Evolutionary conservation across 345 rosid genomes (phyloP), one percentile per base, ranked within the genome.

Genomic region (Lepidium sativum): DNA sequence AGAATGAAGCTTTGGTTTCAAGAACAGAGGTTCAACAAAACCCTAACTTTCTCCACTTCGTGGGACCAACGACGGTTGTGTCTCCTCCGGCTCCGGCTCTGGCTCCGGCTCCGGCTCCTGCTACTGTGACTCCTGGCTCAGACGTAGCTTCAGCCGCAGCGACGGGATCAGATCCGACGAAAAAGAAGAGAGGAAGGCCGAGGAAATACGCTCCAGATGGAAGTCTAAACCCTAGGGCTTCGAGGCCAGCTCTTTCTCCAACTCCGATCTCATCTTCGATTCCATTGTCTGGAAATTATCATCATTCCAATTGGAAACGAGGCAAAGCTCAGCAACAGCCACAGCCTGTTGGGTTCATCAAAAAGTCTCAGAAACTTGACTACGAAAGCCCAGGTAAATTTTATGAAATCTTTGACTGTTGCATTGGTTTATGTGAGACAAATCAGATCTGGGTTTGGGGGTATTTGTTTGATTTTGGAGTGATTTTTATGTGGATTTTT

Each of bases 111-210:
- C n/a, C 43, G 1, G 43, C 34, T 4, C 10, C 47, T 3, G 37
- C 76, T 43, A 35, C 76, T 40, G 67, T 59, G 43, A 66, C 47
- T 57, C 67, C 76, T n/a, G 56, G 29, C 21, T 52, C 63, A 44
- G 40, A 43, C 29, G 43, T 67, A 41, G 17, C 62, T 15, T 52
- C 63, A 44, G 39, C 48, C 34, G 43, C 69, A 41, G 17, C 62
- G 6, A 56, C 63, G 18, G 77, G 73, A 23, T 39, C 79, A 16
- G 82, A 75, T 31, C 76, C 67, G 51, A 62, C 61, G 72, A 95
- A 85, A 83, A 94, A 94, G 83, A 90, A 84, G 80, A 82, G 99
- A 74, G 97, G 97, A 16, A 82, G 97, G 63, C 97, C 99, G 32
- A 85, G 91, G 74, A 94, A 94, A 67, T 84, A 80, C 54, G 82